These are phyloP conservation scores for Coemansia sp. DNA, from an alignment of 192 early-diverging fungal genomes.

Conservation along the genomic window DNA sequence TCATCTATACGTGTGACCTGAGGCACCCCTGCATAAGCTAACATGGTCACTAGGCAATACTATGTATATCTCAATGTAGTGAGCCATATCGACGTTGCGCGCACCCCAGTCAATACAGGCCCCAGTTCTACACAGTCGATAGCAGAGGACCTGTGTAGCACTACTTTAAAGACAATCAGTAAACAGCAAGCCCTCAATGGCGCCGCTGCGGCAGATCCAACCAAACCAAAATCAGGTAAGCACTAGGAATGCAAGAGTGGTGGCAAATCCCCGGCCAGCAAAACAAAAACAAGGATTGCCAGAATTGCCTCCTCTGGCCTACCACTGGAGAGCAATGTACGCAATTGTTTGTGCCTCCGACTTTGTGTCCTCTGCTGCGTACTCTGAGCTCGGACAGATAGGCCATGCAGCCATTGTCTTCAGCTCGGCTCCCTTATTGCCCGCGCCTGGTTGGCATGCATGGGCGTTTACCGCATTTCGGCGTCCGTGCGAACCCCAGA, in stretches of 20 bases:
- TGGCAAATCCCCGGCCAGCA: constrained; percentile 2
- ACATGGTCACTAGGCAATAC: background rate
- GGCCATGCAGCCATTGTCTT: background rate
- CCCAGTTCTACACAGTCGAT: background rate
- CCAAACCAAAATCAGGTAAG: background rate
- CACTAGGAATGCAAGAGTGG: background rate
- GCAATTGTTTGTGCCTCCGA: background rate
- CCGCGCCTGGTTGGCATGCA: background rate
- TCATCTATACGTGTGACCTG: background rate
- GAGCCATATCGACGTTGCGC: background rate
- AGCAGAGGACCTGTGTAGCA: background rate
- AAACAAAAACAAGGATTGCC: constrained; percentile 5
- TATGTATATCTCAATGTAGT: background rate
- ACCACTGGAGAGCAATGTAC: background rate
- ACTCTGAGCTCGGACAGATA: background rate
- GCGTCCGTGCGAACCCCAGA: constrained; percentile 4
- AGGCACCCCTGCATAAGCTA: background rate
- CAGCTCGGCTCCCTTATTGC: background rate
- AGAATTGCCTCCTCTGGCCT: background rate
- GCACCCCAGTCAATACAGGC: background rate
- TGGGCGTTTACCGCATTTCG: background rate
- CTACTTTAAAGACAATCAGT: background rate
- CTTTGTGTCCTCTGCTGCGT: background rate
- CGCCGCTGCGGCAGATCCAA: background rate
- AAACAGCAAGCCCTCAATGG: background rate